phyloP scores from a whole-genome alignment of 1,139 yeast genomes.

The Geotrichum klebahnii region DNA sequence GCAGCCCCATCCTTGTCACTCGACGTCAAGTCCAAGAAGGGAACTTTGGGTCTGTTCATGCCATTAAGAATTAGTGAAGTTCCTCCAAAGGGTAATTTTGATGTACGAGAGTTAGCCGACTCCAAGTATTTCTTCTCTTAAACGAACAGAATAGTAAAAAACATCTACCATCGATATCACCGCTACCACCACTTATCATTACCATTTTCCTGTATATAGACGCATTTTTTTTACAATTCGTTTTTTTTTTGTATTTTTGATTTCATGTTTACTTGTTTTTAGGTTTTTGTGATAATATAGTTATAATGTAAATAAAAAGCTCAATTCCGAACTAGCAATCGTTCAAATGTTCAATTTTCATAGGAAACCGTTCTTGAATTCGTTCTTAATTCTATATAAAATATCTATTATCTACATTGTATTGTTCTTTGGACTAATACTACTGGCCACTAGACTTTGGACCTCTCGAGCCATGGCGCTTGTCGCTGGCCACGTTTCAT shows the following conservation, averaged over 20 bases:
- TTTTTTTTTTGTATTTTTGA: not conserved
- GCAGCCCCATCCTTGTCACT: not conserved
- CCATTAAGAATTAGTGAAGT: conserved; percentile 71
- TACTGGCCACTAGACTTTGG: no score
- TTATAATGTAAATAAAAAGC: no score
- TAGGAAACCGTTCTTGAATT: no score
- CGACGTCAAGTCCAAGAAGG: conserved; percentile 23
- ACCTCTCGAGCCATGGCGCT: no score
- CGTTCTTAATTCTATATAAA: no score
- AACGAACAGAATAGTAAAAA: not conserved
- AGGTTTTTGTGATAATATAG: no score
- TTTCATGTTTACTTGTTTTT: not conserved
- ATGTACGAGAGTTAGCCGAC: conserved; percentile 64
- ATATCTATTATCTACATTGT: no score
- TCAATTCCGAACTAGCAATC: no score
- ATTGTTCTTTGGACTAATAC: no score
- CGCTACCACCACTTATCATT: not conserved
- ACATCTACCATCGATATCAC: not conserved
- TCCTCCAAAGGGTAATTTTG: conserved; percentile 81
- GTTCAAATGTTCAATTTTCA: no score
- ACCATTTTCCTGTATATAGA: conserved; percentile 2
- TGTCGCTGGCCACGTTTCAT: no score
- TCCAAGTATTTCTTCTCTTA: conserved; percentile 76
- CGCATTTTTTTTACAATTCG: conserved; percentile 6
- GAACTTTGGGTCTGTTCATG: conserved; percentile 41